Evolutionary conservation across 257 asterid species (phyloP).

Genomic region (Fraxinus quadrangulata): DNA sequence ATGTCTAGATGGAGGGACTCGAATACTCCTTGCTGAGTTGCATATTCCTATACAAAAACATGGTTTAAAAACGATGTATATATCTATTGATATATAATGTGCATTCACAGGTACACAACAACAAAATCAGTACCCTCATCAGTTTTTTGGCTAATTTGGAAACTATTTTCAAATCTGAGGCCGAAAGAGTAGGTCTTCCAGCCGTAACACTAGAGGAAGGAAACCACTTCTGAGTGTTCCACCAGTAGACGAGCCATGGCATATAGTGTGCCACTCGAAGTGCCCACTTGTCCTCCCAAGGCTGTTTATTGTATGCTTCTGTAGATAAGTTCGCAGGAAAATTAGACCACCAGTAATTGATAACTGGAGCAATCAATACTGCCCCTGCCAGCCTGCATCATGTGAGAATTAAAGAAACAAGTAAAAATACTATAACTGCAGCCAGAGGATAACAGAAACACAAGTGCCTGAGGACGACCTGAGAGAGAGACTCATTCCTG

Average conservation of each 20-base stretch:
- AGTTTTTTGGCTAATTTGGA: slow-evolving; percentile 20
- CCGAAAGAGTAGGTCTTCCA: slow-evolving; percentile 48
- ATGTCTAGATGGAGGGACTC: slow-evolving; percentile 67
- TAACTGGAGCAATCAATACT: slow-evolving; percentile 55
- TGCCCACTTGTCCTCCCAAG: slow-evolving; percentile 60
- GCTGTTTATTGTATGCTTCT: slow-evolving; percentile 55
- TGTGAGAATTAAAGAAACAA: background rate
- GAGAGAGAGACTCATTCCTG: no score
- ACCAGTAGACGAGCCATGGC: slow-evolving; percentile 76
- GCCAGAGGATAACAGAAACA: background rate
- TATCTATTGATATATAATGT: background rate
- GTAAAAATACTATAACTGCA: background rate
- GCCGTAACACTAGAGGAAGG: slow-evolving; percentile 59
- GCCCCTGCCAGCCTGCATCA: slow-evolving; percentile 65
- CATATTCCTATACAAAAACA: slow-evolving; percentile 39
- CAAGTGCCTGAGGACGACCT: no score
- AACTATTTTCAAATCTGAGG: slow-evolving; percentile 48
- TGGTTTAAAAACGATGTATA: background rate
- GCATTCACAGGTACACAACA: background rate
- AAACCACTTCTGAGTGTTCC: slow-evolving; percentile 74
- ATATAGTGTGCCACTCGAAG: slow-evolving; percentile 61
- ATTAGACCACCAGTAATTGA: slow-evolving; percentile 80
- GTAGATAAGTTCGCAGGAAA: slow-evolving; percentile 53
- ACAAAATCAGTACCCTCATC: slow-evolving; percentile 34
- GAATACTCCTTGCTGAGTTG: slow-evolving; percentile 56